Evolutionary conservation across 176 grass and related monocot species (phyloP), one percentile per base, ranked within the genome.

Genomic region (Eleusine coracana): DNA sequence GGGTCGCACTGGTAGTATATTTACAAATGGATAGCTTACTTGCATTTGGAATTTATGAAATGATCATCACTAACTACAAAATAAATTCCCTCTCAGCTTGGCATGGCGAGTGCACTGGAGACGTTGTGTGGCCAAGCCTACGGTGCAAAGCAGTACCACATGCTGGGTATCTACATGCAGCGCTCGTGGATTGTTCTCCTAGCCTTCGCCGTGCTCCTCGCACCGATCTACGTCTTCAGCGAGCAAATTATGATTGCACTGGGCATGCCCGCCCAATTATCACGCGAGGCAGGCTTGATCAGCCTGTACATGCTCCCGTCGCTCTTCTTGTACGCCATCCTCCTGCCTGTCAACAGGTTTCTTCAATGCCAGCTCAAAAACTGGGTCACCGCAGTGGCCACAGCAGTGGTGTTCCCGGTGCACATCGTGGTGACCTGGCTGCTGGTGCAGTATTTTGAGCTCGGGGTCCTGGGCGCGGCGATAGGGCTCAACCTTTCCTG

Each of bases 141-240:
- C 20, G 86, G 86, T 3, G 90, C 82, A 3, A 85, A 63, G 86
- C 83, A 88, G 61, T 34, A 82, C 78, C 23, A 48, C 73, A 88
- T 85, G 86, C 78, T 91, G 18, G 90, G 90, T 40, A 36, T 85
- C 72, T 88, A 91, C 82, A 3, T 91, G 25, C 86, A 88, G 46
- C 85, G 90, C 0, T 91, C 86, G 1, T 91, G 90, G 89, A 15
- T 91, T 12, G 11, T 88, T 29, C 89, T 91, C 27, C 17, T 87
- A 6, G 18, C 63, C 55, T 67, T 31, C 10, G 89, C 81, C 7
- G 14, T 75, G 67, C 38, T 91, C 50, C 71, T 75, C 3, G 29
- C 61, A 28, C 86, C 90, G 17, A 21, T 60, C 0, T 91, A 71
- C 68, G 14, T 88, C 50, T 78, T 88, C 82, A 73, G 60, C 46